Evolutionary conservation across 768 basidiomycete genomes (phyloP).

Genomic region (Tubosaeta sp.): DNA sequence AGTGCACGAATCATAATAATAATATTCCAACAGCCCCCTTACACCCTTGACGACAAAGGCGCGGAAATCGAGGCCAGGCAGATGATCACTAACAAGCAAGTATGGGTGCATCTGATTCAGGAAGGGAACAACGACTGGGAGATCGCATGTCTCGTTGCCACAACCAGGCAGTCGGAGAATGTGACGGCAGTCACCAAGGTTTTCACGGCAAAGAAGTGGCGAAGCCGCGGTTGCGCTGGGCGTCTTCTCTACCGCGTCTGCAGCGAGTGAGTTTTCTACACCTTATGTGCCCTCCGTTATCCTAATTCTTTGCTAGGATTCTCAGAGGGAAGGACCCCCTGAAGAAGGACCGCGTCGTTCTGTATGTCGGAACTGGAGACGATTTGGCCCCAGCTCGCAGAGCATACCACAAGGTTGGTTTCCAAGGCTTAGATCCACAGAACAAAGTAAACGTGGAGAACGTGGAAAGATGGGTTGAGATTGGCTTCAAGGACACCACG

Average conservation of each 20-base stretch:
- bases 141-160: constrained; percentile 65
- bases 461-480: constrained; percentile 55
- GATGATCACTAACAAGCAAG: constrained; percentile 43
- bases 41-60: constrained; percentile 37
- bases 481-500: constrained; percentile 49
- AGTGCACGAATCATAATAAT: neutral
- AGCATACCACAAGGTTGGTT: constrained; percentile 66
- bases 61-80: constrained; percentile 49
- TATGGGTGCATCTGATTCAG: constrained; percentile 60
- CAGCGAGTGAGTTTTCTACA: constrained; percentile 39
- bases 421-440: constrained; percentile 44
- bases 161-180: constrained; percentile 53
- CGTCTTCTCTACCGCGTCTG: constrained; percentile 57
- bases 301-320: constrained; percentile 24
- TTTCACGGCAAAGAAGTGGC: constrained; percentile 52
- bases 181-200: constrained; percentile 72
- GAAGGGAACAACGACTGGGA: constrained; percentile 24
- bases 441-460: constrained; percentile 35
- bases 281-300: neutral
- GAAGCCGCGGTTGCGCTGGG: constrained; percentile 55
- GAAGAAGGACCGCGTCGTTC: constrained; percentile 48
- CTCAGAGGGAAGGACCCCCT: constrained; percentile 39
- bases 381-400: constrained; percentile 42
- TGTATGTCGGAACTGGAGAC: constrained; percentile 65
- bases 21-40: constrained; percentile 46